Percentiles rank a stretch among this genome's conserved stretches.
These are phyloP conservation scores for Magnaporthales sp. DNA, from an alignment of 2,329 filamentous ascomycete species.

Conservation along the genomic window DNA sequence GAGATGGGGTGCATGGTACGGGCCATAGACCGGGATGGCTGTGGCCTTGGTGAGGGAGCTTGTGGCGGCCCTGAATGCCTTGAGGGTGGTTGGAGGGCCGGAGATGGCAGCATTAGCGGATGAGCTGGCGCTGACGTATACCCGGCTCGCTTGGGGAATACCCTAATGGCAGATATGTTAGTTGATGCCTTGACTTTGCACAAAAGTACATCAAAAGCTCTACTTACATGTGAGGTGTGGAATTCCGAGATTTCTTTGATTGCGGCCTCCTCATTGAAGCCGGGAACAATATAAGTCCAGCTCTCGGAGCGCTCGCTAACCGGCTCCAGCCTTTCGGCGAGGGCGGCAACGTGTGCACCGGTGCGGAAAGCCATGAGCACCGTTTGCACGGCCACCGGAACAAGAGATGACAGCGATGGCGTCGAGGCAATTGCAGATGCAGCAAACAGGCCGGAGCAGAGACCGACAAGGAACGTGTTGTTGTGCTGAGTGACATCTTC, in stretches of 20 bases:
- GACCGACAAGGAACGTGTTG: slow-evolving; percentile 49
- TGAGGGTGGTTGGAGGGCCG: slow-evolving; percentile 41
- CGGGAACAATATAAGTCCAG: slow-evolving; percentile 61
- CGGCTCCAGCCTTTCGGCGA: slow-evolving; percentile 36
- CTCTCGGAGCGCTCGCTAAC: slow-evolving; percentile 38
- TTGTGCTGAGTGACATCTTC: slow-evolving; percentile 39
- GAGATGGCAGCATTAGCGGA: slow-evolving; percentile 42
- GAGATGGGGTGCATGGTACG: slow-evolving; percentile 49
- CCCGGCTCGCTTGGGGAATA: slow-evolving; percentile 33
- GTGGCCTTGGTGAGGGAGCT: slow-evolving; percentile 29
- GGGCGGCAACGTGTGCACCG: slow-evolving; percentile 44
- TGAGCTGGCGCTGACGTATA: slow-evolving; percentile 46
- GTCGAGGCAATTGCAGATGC: slow-evolving; percentile 58
- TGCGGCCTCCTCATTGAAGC: slow-evolving; percentile 40
- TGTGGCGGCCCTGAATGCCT: slow-evolving; percentile 21
- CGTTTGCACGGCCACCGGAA: slow-evolving; percentile 53
- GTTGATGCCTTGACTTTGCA: not conserved
- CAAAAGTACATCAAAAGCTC: not conserved
- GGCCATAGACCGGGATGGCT: slow-evolving; percentile 45
- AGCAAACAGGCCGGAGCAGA: slow-evolving; percentile 64
- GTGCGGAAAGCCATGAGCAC: slow-evolving; percentile 59
- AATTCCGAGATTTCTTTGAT: slow-evolving; percentile 45
- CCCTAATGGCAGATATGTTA: slow-evolving; percentile 18
- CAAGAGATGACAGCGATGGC: slow-evolving; percentile 50
- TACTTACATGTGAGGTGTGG: slow-evolving; percentile 41